phyloP scores from a whole-genome alignment of 139 green algal species.

The Chlamydomonas sphaeroides region DNA sequence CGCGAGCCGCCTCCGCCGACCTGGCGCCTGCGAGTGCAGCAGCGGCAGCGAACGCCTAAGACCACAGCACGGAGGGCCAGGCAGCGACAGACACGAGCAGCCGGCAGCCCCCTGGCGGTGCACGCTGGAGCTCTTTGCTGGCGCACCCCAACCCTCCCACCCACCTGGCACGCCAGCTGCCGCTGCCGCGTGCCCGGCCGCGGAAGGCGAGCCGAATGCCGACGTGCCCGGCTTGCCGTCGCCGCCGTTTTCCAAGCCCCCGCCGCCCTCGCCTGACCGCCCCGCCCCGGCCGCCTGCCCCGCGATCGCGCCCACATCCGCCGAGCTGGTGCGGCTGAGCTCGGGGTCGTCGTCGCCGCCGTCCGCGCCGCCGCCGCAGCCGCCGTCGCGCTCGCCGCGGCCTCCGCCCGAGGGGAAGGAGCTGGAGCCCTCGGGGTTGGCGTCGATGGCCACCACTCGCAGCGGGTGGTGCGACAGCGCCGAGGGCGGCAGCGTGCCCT shows the following conservation, averaged over 20 bases:
- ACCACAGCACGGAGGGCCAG: no score
- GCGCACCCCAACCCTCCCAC: no score
- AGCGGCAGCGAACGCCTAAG: no score
- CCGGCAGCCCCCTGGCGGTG: no score
- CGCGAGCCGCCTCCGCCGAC: no score
- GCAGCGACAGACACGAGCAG: no score
- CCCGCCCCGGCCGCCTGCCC: no score
- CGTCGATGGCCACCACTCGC: slow-evolving; percentile 50
- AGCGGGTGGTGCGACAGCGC: slow-evolving; percentile 40
- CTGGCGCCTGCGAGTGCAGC: no score
- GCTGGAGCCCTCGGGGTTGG: slow-evolving; percentile 20
- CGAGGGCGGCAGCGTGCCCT: slow-evolving; percentile 36
- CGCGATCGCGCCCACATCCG: no score
- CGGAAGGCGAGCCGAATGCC: neutral
- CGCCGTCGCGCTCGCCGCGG: neutral
- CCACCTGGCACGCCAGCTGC: no score
- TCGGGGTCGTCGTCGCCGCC: neutral
- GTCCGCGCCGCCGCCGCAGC: neutral
- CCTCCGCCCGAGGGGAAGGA: neutral
- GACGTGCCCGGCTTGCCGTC: neutral
- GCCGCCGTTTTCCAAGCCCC: neutral
- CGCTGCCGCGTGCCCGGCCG: neutral
- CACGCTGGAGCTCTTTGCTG: no score
- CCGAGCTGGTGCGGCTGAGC: slow-evolving; percentile 16
- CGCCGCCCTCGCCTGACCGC: neutral